Evolutionary conservation across 2,329 filamentous ascomycete species (phyloP), one percentile per base, ranked within the genome.

Genomic region (Drechslerella dactyloides): DNA sequence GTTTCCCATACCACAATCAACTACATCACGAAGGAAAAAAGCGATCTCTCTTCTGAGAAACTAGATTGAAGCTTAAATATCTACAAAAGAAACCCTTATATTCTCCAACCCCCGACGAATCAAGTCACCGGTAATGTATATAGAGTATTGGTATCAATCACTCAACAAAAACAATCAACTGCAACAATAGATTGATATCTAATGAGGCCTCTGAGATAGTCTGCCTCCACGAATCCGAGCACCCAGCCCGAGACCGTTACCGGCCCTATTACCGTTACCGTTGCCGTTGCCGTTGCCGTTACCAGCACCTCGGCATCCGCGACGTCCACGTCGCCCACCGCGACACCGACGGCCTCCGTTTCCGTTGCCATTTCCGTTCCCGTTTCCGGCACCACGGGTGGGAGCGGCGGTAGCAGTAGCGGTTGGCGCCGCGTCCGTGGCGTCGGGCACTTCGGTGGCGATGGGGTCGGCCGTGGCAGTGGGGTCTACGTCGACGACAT

Each of bases 301-400:
- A 19, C 27, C 19, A 30, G n/a, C 15, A 19, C 48, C 58, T 3
- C 58, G 57, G 27, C 44, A 23, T 15, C 21, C 30, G n/a, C 53
- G 11, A 17, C 53, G 8, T 24, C 57, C 50, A 33, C 35, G 33
- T 17, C 37, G 37, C 19, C 46, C 62, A 13, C 40, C 33, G 24
- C 46, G 46, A n/a, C 50, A 33, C 17, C 44, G 44, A 46, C 62
- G 48, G 10, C 63, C 63, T 33, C 27, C 27, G 19, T 62, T 55
- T 42, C 59, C 48, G 19, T 60, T 60, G 13, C 55, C 23, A 8
- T 46, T 37, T 3, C 51, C 51, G 8, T 53, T 35, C 51, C 51
- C 37, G 24, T 19, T 40, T 23, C 52, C 61, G 17, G 15, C 44
- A 21, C 42, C 62, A 53, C 19, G 44, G 15, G 44, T 27, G 17